These are phyloP conservation scores for Exophiala spinifera DNA, from an alignment of 2,329 filamentous ascomycete species.

Conservation along the genomic window DNA sequence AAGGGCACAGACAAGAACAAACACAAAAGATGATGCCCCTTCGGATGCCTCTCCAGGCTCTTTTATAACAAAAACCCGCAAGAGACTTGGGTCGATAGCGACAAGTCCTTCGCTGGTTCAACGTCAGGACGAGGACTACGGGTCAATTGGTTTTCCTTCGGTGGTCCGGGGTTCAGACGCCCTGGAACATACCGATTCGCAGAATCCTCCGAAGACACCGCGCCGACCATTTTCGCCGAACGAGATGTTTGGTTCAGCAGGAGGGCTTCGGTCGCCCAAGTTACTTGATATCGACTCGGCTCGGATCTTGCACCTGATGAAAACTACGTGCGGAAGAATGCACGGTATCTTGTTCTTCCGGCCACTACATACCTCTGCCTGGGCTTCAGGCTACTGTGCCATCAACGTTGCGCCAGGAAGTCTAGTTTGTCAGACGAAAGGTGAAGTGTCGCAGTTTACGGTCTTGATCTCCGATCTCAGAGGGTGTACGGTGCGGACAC, in stretches of 20 bases:
- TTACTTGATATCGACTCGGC: conserved; percentile 45
- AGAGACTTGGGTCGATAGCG: conserved; percentile 29
- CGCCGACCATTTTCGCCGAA: conserved; percentile 27
- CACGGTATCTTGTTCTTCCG: conserved; percentile 53
- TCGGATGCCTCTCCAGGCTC: conserved; percentile 27
- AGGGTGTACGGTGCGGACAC: conserved; percentile 48
- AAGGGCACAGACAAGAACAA: conserved; percentile 19
- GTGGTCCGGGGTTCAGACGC: conserved; percentile 39
- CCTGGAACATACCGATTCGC: conserved; percentile 33
- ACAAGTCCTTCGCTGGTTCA: conserved; percentile 32
- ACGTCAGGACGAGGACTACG: conserved; percentile 38
- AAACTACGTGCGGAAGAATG: conserved; percentile 52
- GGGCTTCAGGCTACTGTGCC: conserved; percentile 51
- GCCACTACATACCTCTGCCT: conserved; percentile 40
- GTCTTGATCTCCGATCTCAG: conserved; percentile 50
- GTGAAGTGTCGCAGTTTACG: conserved; percentile 47
- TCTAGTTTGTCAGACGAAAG: conserved; percentile 50
- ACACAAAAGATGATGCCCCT: conserved; percentile 17
- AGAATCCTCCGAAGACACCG: conserved; percentile 31
- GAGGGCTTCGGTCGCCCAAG: conserved; percentile 33
- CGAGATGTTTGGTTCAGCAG: conserved; percentile 18
- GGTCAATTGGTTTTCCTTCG: conserved; percentile 49
- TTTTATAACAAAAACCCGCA: conserved; percentile 29
- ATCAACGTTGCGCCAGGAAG: conserved; percentile 51
- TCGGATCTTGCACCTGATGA: conserved; percentile 51